phyloP scores from a whole-genome alignment of 148 eudicot species.

The Dianthus caryophyllus region DNA sequence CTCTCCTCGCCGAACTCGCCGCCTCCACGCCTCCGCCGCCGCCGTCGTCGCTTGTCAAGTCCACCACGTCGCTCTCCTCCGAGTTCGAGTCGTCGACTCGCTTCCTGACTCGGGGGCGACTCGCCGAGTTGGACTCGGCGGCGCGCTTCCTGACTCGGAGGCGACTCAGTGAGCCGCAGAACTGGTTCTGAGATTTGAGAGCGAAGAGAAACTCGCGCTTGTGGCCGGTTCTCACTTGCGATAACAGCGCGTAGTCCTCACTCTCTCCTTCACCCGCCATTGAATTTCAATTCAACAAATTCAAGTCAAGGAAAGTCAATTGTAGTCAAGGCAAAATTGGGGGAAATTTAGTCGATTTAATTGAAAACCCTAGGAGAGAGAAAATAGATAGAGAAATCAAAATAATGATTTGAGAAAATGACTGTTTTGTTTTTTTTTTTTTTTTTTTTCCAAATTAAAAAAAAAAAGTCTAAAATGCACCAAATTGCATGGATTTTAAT shows the following conservation, averaged over 20 bases:
- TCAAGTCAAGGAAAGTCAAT: no score
- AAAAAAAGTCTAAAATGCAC: no score
- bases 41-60: conserved; percentile 25
- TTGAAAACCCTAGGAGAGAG: conserved; percentile 8
- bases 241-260: conserved; percentile 36
- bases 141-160: conserved; percentile 38
- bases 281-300: no score
- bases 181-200: conserved; percentile 48
- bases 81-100: conserved; percentile 25
- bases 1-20: conserved; percentile 24
- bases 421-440: no score
- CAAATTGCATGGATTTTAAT: no score
- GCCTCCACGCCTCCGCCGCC: conserved; percentile 14
- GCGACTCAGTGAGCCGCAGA: conserved; percentile 34
- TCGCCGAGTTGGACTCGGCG: conserved; percentile 8
- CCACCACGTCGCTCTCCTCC: conserved; percentile 30
- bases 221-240: conserved; percentile 35
- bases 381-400: background rate
- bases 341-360: background rate
- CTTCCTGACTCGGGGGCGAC: conserved; percentile 22
- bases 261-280: conserved; percentile 34
- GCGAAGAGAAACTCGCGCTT: conserved; percentile 47
- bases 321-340: no score
- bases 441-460: no score
- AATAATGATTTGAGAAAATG: no score